Evolutionary conservation across 176 grass and related monocot genomes (phyloP).

Genomic region (barley (Hordeum vulgare)): DNA sequence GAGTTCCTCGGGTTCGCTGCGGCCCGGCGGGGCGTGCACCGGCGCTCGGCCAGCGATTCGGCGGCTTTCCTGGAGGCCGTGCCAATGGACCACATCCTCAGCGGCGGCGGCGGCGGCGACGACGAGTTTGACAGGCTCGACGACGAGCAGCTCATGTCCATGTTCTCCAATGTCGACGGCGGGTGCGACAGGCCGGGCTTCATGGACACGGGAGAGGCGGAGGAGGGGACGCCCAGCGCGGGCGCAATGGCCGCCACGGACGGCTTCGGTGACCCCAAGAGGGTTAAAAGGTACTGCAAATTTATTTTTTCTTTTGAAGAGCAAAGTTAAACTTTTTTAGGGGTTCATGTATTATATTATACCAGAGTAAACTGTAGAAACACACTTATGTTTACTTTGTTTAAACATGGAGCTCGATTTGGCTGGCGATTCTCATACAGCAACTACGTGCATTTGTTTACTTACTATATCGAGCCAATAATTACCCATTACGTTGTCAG

Average conservation of each 20-base stretch:
- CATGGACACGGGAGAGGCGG: conserved; percentile 39
- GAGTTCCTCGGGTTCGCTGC: conserved; percentile 83
- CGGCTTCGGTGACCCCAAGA: conserved; percentile 52
- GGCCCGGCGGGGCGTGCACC: conserved; percentile 52
- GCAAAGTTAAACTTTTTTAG: too few species aligned
- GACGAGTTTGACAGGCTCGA: conserved; percentile 87
- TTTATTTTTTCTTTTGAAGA: background rate
- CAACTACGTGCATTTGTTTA: background rate
- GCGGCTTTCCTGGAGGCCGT: conserved; percentile 76
- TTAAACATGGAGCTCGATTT: background rate
- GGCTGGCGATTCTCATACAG: background rate
- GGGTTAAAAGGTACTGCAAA: conserved; percentile 60
- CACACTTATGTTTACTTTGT: background rate
- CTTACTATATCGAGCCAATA: background rate
- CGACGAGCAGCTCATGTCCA: conserved; percentile 97
- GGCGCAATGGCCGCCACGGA: background rate
- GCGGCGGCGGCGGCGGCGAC: conserved; percentile 13
- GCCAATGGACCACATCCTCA: conserved; percentile 40
- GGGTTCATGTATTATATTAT: background rate
- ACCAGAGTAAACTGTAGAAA: conserved; percentile 1
- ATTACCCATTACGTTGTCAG: background rate
- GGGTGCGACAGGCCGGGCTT: conserved; percentile 27
- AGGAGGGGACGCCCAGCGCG: conserved; percentile 17
- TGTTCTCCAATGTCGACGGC: conserved; percentile 82
- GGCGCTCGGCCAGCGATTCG: conserved; percentile 81